phyloP scores from a whole-genome alignment of 108 stramenopile genomes.

The Nitzschia sp. region DNA sequence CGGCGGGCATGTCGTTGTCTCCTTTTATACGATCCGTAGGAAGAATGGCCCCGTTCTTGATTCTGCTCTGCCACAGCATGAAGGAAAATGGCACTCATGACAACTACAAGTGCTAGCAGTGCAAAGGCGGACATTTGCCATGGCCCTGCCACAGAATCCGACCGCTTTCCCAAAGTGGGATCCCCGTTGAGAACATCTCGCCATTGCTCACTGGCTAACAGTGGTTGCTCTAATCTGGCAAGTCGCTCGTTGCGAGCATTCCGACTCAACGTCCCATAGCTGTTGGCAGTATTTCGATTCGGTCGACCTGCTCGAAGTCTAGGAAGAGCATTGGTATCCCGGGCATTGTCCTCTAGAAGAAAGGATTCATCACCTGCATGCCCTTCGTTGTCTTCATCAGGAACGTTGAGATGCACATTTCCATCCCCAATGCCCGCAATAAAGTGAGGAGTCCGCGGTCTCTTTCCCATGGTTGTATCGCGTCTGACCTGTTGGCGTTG shows the following conservation, averaged over 20 bases:
- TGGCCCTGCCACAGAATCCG: constrained; percentile 21
- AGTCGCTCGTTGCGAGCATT: constrained; percentile 14
- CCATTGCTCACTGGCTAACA: constrained; percentile 22
- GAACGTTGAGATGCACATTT: background rate
- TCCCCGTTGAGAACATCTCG: constrained; percentile 19
- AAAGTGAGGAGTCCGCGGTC: constrained; percentile 50
- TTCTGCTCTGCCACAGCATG: constrained; percentile 47
- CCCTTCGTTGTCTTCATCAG: constrained; percentile 12
- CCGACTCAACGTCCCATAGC: no score
- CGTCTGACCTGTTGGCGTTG: no score
- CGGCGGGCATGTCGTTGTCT: constrained; percentile 30
- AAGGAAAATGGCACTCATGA: constrained; percentile 63
- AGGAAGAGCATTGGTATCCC: no score
- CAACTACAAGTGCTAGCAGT: constrained; percentile 53
- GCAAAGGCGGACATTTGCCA: constrained; percentile 67
- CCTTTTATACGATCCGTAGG: constrained; percentile 12
- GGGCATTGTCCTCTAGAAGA: no score
- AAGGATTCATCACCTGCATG: background rate
- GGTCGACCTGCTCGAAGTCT: no score
- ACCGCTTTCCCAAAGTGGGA: constrained; percentile 11
- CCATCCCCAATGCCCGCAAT: constrained; percentile 68
- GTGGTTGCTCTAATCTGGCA: constrained; percentile 25
- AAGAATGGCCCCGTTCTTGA: background rate
- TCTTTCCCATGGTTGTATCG: constrained; percentile 35
- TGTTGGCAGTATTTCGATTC: no score